Base-by-base conservation (phyloP, 78 protist genomes). In the Parvularia atlantis region DNA sequence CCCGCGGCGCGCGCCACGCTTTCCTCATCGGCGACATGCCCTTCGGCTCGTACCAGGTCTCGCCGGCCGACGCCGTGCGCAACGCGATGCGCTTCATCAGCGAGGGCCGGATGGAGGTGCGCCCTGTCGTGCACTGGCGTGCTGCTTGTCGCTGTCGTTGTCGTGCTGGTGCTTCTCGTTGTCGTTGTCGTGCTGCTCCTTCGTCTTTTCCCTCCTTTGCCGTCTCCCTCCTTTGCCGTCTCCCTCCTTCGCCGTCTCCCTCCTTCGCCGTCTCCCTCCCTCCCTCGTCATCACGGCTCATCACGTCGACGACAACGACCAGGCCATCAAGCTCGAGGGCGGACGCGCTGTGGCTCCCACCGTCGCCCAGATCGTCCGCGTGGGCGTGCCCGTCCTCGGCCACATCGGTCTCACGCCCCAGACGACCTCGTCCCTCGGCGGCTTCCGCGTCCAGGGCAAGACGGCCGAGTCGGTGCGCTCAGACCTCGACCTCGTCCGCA, bases 321-420 rank as follows among this genome's bases (percentile, higher is more conserved):
- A 92, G 44, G 91, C 93, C 2, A 83, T 93, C 24, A 93, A 93
- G 62, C 58, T 90, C 28, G 97, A 93, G 53, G 97, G 97, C 33
- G 97, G 94, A 0, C 35, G 19, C 60, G 81, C 59, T 46, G 75
- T 73, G 28, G 36, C 31, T 13, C 33, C 39, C 31, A 26, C 46
- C 2, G 41, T 33, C 1, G 66, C 64, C 6, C 58, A 71, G 26
- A 87, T 93, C 22, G 82, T 75, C 30, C 14, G 54, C 19, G 87
- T 93, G 10, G 97, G 97, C 33, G 65, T 92, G 14, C 84, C 89
- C 2, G 97, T 92, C 7, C 40, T 86, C 76, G 97, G 94, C 5
- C 97, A 93, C 63, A 78, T 93, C 22, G 97, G 97, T 7, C 64
- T 93, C 17, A 90, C 95, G 20, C 97, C 97, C 5, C 97, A 93